These are phyloP conservation scores for Hortiboletus campestris DNA, from an alignment of 768 basidiomycete species.

Conservation along the genomic window DNA sequence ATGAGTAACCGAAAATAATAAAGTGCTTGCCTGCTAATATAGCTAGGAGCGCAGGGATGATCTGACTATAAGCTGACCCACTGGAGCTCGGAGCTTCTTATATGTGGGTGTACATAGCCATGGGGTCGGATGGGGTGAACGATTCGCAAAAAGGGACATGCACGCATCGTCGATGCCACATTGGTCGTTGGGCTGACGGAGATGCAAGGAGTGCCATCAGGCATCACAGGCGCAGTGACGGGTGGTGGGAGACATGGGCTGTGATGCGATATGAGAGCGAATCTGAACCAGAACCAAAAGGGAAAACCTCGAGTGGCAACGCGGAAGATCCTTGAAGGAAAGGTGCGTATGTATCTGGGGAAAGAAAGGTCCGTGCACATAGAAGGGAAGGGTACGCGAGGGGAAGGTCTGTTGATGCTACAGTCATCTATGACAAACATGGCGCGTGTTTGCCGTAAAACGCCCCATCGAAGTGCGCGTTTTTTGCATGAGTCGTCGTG, in stretches of 20 bases:
- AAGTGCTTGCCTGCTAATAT: slow-evolving; percentile 10
- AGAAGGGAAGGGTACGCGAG: neutral
- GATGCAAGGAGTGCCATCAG: slow-evolving; percentile 16
- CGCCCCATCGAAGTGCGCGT: slow-evolving; percentile 8
- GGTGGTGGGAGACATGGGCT: neutral
- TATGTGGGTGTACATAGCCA: slow-evolving; percentile 16
- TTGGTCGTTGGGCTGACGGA: slow-evolving; percentile 16
- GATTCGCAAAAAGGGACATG: neutral
- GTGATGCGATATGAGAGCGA: slow-evolving; percentile 6
- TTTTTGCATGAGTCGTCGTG: slow-evolving; percentile 18
- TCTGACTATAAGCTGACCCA: slow-evolving; percentile 4
- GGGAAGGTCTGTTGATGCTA: neutral
- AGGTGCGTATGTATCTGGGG: neutral
- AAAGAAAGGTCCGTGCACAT: slow-evolving; percentile 1
- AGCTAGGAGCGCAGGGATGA: slow-evolving; percentile 1
- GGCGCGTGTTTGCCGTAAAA: slow-evolving; percentile 14
- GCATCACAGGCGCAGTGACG: slow-evolving; percentile 1
- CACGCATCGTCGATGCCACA: slow-evolving; percentile 1
- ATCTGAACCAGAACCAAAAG: neutral
- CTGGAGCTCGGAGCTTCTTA: slow-evolving; percentile 9
- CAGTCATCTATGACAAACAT: slow-evolving; percentile 2
- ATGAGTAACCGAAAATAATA: neutral
- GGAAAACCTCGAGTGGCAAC: neutral
- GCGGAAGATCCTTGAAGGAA: neutral
- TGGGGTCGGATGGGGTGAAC: neutral